phyloP scores from a whole-genome alignment of 148 eudicot species.

The Chenopodium formosanum region DNA sequence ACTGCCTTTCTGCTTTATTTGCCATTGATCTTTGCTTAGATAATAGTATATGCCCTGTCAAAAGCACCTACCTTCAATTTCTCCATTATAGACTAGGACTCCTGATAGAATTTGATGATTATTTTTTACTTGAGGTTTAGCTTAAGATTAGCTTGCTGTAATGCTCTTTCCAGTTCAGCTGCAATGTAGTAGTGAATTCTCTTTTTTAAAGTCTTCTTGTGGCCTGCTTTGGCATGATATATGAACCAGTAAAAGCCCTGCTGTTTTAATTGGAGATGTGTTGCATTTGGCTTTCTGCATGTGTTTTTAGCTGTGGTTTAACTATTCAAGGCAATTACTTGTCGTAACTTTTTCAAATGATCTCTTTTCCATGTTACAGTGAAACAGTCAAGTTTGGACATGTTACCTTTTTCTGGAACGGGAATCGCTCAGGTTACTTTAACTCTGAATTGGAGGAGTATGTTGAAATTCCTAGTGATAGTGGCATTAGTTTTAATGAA shows the following conservation, averaged over 20 bases:
- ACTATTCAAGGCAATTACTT: not conserved
- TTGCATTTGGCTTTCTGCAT: not conserved
- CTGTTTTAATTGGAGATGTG: not conserved
- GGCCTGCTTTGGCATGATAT: not conserved
- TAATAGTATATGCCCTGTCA: not conserved
- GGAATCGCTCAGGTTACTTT: constrained; percentile 85
- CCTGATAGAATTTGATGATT: not conserved
- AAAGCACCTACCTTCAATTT: not conserved
- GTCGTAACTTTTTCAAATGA: not conserved
- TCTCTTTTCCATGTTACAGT: constrained; percentile 30
- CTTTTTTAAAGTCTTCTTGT: not conserved
- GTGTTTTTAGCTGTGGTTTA: not conserved
- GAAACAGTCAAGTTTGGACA: constrained; percentile 98
- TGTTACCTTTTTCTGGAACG: constrained; percentile 96
- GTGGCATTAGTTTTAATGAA: constrained; percentile 79
- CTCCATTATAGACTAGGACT: not conserved
- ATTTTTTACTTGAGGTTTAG: not conserved
- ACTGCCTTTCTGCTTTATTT: not conserved
- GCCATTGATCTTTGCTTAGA: not conserved
- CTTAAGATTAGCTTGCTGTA: not conserved
- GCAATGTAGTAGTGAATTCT: not conserved
- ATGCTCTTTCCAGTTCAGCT: not conserved
- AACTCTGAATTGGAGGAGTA: constrained; percentile 87
- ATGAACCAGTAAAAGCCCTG: not conserved
- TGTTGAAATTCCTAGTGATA: constrained; percentile 89